These are phyloP conservation scores for Alloascoidea africana DNA, from an alignment of 805 yeast genomes.

Conservation along the genomic window DNA sequence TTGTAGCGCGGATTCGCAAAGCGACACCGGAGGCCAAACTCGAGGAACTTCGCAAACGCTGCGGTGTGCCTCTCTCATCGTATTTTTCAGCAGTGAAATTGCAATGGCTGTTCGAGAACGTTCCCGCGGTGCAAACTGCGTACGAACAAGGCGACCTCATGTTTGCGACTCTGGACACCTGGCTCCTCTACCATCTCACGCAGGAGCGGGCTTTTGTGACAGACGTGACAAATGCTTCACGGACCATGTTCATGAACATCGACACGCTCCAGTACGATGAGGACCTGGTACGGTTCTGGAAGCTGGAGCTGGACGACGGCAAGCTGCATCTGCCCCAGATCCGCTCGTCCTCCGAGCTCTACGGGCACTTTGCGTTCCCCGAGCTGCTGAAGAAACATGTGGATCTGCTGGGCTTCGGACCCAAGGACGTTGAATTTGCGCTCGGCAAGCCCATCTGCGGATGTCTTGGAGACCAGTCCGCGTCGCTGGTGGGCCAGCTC, in stretches of 20 bases:
- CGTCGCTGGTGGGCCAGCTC: slow-evolving; percentile 85
- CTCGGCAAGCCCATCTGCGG: slow-evolving; percentile 71
- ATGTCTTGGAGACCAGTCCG: slow-evolving; percentile 87
- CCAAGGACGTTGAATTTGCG: slow-evolving; percentile 21
- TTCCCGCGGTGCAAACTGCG: slow-evolving; percentile 43
- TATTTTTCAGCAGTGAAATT: slow-evolving; percentile 86
- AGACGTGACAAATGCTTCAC: slow-evolving; percentile 83
- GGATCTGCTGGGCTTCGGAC: slow-evolving; percentile 27
- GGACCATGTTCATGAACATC: slow-evolving; percentile 83
- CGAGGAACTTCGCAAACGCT: slow-evolving; percentile 27
- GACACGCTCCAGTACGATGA: slow-evolving; percentile 63
- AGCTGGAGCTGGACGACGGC: slow-evolving; percentile 37
- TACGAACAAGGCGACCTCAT: slow-evolving; percentile 68
- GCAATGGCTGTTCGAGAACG: slow-evolving; percentile 79
- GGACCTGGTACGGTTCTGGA: slow-evolving; percentile 64
- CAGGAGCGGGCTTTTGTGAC: slow-evolving; percentile 45
- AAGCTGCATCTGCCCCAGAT: slow-evolving; percentile 62
- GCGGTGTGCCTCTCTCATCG: slow-evolving; percentile 82
- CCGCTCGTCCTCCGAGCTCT: slow-evolving; percentile 62
- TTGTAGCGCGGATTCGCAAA: slow-evolving; percentile 47
- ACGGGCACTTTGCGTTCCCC: slow-evolving; percentile 41
- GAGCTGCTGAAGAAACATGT: not conserved
- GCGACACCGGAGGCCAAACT: slow-evolving; percentile 41
- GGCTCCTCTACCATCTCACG: slow-evolving; percentile 81
- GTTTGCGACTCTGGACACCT: slow-evolving; percentile 91